Evolutionary conservation across 306 rosid genomes (phyloP).

Genomic region (Albizia julibrissin): DNA sequence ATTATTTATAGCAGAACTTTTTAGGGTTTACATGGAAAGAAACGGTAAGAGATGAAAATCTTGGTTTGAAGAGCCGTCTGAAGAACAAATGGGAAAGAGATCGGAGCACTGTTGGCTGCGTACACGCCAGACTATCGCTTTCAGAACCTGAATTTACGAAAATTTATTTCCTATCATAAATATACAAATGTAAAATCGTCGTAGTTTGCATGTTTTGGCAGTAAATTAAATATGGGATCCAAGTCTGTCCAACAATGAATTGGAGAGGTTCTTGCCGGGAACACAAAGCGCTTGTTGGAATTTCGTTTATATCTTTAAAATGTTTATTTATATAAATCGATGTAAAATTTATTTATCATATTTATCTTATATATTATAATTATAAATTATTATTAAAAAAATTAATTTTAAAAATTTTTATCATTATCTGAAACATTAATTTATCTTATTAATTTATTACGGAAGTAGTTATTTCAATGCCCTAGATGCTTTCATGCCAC

Average conservation of each 20-base stretch:
- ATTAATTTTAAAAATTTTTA: too few relatives aligned
- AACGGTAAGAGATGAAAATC: background rate
- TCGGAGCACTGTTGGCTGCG: background rate
- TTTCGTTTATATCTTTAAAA: too few relatives aligned
- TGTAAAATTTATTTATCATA: too few relatives aligned
- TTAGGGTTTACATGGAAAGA: conserved; percentile 36
- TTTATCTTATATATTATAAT: too few relatives aligned
- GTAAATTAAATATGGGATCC: background rate
- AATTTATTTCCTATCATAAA: background rate
- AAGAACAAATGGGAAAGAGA: background rate
- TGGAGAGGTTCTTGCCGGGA: background rate
- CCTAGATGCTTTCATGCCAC: background rate
- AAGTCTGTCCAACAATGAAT: background rate
- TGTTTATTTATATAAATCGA: too few relatives aligned
- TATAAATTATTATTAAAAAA: too few relatives aligned
- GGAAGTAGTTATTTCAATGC: background rate
- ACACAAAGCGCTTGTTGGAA: too few relatives aligned
- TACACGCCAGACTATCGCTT: background rate
- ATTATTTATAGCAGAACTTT: background rate
- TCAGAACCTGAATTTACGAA: background rate
- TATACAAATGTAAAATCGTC: background rate
- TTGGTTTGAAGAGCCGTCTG: background rate
- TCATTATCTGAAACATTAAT: too few relatives aligned
- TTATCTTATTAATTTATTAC: background rate
- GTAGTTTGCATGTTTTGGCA: background rate